These are phyloP conservation scores for Ascosphaera pollenicola DNA, from an alignment of 2,329 filamentous ascomycete genomes.

Conservation along the genomic window DNA sequence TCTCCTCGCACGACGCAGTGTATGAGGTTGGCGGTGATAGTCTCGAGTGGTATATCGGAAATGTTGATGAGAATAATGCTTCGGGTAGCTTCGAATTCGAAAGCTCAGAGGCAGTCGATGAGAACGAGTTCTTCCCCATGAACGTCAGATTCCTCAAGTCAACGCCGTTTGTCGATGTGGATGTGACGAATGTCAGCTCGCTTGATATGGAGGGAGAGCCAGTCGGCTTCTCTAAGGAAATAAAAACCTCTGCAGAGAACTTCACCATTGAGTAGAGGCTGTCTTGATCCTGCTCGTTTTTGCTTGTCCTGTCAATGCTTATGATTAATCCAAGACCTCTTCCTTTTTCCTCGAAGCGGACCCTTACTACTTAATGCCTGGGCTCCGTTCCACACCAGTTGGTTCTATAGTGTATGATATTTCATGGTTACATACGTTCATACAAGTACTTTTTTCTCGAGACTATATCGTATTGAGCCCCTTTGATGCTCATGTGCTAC, in stretches of 20 bases:
- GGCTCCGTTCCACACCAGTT: not conserved
- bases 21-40: conserved; percentile 89
- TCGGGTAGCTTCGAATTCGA: conserved; percentile 91
- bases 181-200: conserved; percentile 36
- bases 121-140: conserved; percentile 98
- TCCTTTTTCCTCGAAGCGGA: not conserved
- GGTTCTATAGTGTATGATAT: not conserved
- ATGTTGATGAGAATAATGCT: conserved; percentile 59
- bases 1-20: conserved; percentile 81
- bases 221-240: conserved; percentile 22
- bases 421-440: not conserved
- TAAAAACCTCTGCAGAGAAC: conserved; percentile 22
- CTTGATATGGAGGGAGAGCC: conserved; percentile 23
- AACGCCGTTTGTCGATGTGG: conserved; percentile 72
- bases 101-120: conserved; percentile 63
- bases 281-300: not conserved
- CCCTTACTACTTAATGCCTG: not conserved
- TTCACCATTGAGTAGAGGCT: conserved; percentile 21
- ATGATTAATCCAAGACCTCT: not conserved
- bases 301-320: not conserved
- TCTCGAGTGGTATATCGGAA: conserved; percentile 82
- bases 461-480: not conserved
- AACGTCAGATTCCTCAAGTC: conserved; percentile 70
- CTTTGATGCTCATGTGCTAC: no score
- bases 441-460: not conserved